Evolutionary conservation across 495 filamentous ascomycete species (phyloP).

Genomic region (Trichoderma virens): DNA sequence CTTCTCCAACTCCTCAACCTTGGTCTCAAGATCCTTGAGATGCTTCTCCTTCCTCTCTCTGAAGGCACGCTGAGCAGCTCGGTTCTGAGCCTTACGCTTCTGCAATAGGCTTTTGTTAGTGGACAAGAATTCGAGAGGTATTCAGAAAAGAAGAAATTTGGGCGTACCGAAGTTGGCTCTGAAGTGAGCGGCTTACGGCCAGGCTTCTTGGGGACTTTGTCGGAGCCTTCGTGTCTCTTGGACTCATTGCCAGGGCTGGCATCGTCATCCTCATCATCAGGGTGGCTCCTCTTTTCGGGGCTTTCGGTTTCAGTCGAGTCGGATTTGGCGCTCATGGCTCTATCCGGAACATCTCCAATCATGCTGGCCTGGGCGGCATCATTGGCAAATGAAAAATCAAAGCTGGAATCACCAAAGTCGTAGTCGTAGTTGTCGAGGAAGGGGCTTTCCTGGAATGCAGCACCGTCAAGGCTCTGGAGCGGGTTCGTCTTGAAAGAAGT

Average conservation of each 20-base stretch:
- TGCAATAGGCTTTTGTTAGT: constrained; percentile 42
- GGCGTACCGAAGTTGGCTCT: constrained; percentile 88
- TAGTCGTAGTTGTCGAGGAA: constrained; percentile 69
- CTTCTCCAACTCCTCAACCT: constrained; percentile 88
- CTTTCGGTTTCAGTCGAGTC: constrained; percentile 58
- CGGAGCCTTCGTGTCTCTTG: constrained; percentile 75
- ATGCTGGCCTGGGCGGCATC: constrained; percentile 55
- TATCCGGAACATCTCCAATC: constrained; percentile 52
- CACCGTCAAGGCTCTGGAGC: constrained; percentile 25
- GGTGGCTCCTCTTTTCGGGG: constrained; percentile 76
- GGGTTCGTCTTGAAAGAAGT: constrained; percentile 49
- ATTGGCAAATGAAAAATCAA: constrained; percentile 60
- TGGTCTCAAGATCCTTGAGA: constrained; percentile 88
- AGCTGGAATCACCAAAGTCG: constrained; percentile 40
- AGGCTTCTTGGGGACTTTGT: constrained; percentile 80
- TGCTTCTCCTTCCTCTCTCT: constrained; percentile 97
- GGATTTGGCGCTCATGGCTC: constrained; percentile 50
- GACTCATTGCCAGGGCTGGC: constrained; percentile 42
- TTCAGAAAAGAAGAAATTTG: neutral
- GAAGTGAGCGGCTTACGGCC: constrained; percentile 92
- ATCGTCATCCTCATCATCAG: constrained; percentile 61
- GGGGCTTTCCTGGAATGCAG: constrained; percentile 61
- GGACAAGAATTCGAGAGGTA: constrained; percentile 9
- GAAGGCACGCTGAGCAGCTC: constrained; percentile 94
- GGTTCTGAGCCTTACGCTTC: constrained; percentile 99